These are phyloP conservation scores for Kockovaella imperatae DNA, from an alignment of 768 basidiomycete genomes.

Conservation along the genomic window DNA sequence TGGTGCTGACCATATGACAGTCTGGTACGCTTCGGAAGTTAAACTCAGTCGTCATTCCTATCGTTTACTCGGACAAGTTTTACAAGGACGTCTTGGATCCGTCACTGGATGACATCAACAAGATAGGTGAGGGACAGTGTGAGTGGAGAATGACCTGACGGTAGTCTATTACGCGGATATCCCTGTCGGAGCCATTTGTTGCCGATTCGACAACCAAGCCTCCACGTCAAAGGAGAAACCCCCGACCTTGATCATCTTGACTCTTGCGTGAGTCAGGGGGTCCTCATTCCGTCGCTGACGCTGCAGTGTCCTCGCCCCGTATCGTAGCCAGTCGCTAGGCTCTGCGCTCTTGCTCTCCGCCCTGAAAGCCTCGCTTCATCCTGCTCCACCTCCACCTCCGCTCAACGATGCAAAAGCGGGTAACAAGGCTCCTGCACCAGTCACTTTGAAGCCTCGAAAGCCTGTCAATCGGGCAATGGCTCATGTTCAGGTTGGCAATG, in stretches of 20 bases:
- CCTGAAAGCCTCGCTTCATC: conserved; percentile 24
- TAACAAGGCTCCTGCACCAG: conserved; percentile 22
- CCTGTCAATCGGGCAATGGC: conserved; percentile 32
- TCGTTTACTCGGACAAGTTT: conserved; percentile 41
- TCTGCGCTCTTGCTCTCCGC: conserved; percentile 32
- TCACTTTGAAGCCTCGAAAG: conserved; percentile 22
- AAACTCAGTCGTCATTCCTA: conserved; percentile 39
- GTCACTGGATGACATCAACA: conserved; percentile 39
- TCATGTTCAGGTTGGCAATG: conserved; percentile 38
- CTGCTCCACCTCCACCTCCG: conserved; percentile 31
- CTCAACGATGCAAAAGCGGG: conserved; percentile 28
- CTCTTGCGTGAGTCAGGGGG: conserved; percentile 33
- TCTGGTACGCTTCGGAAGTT: conserved; percentile 39
- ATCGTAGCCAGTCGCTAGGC: conserved; percentile 38
- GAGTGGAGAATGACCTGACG: not conserved
- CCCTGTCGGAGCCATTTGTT: conserved; percentile 41
- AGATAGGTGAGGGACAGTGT: conserved; percentile 32
- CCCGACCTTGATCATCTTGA: conserved; percentile 38
- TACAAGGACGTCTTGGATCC: conserved; percentile 40
- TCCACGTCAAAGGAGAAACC: conserved; percentile 27
- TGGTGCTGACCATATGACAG: conserved; percentile 6
- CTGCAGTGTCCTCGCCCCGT: conserved; percentile 43
- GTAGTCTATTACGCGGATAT: conserved; percentile 44
- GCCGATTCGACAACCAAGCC: conserved; percentile 31
- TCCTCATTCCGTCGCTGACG: not conserved